Evolutionary conservation across 148 eudicot genomes (phyloP), one percentile per base, ranked within the genome.

Genomic region (Dysphania ambrosioides): DNA sequence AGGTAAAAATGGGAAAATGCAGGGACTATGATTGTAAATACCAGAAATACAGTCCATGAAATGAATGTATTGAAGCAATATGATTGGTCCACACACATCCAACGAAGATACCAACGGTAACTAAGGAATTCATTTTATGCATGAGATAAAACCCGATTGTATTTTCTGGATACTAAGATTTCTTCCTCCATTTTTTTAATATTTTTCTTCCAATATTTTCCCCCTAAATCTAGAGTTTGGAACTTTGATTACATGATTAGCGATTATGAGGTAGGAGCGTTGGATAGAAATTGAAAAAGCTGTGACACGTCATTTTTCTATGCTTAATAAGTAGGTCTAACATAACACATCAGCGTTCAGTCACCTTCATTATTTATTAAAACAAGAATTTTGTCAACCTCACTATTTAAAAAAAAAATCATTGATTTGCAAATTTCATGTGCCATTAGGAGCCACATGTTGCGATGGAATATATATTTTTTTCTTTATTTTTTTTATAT

Each of bases 51-150:
- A 51, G 40, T 40, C 95, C 96, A 94, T 0, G 98, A 91, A 4
- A 89, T 75, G 8, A 55, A 74, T 1, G 89, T 5, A 7, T 86
- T 77, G 53, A 38, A 68, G 12, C 29, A 12, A 24, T 75, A 63
- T 0, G 95, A 91, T 78, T 94, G 98, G 63, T 94, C 98, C 0
- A 91, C 96, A 77, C 97, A 94, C 87, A 94, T 85, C 83, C 84
- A 91, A 8, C 81, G 78, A 3, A 94, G 86, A 79, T 91, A 94
- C 1, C 85, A 68, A 4, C 98, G 81, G 74, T 91, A 91, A 57
- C 82, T 80, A 0, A 77, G 83, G 1, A 94, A 68, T 59, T 94
- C 98, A 70, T 94, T 97, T 30, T 75, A 65, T 1, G 89, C 87
- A 75, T 90, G 80, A 0, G 98, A 94, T 4, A 75, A 63, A 66